phyloP scores from a whole-genome alignment of 1,284 basidiomycete species.

The Cystobasidium slooffiae region DNA sequence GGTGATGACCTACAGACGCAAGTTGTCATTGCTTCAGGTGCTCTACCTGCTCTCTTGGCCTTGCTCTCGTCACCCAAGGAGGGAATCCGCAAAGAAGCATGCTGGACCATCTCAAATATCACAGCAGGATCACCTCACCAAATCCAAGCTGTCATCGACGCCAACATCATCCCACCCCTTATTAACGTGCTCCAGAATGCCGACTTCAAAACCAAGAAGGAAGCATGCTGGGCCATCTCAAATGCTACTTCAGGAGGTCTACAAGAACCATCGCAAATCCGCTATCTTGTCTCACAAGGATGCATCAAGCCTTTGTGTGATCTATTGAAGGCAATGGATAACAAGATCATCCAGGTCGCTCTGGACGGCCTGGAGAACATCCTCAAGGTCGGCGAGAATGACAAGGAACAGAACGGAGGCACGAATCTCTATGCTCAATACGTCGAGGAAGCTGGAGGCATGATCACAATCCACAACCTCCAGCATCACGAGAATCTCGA shows the following conservation, averaged over 20 bases:
- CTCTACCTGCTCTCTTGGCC: conserved; percentile 87
- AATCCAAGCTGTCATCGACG: conserved; percentile 79
- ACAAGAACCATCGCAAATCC: conserved; percentile 95
- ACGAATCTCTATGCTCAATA: conserved; percentile 91
- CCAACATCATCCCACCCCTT: conserved; percentile 89
- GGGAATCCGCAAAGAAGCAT: conserved; percentile 90
- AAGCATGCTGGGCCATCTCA: conserved; percentile 99
- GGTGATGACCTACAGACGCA: conserved; percentile 99
- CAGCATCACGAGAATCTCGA: conserved; percentile 99
- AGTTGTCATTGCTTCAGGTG: conserved; percentile 95
- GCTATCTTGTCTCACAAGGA: conserved; percentile 95
- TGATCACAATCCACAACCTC: conserved; percentile 97
- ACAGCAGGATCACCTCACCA: conserved; percentile 95
- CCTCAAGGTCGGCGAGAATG: conserved; percentile 95
- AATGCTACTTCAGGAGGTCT: conserved; percentile 98
- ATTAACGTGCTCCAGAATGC: conserved; percentile 98
- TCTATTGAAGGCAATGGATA: conserved; percentile 95
- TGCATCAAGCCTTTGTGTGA: conserved; percentile 99
- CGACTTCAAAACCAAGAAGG: conserved; percentile 99
- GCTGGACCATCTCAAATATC: conserved; percentile 99
- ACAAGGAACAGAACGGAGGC: conserved; percentile 81
- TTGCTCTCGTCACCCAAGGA: conserved; percentile 94
- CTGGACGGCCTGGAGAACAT: conserved; percentile 99
- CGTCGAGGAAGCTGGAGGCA: conserved; percentile 97
- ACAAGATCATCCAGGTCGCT: conserved; percentile 99